Evolutionary conservation across 495 filamentous ascomycete species (phyloP).

Genomic region (Stereocaulon alpinum): DNA sequence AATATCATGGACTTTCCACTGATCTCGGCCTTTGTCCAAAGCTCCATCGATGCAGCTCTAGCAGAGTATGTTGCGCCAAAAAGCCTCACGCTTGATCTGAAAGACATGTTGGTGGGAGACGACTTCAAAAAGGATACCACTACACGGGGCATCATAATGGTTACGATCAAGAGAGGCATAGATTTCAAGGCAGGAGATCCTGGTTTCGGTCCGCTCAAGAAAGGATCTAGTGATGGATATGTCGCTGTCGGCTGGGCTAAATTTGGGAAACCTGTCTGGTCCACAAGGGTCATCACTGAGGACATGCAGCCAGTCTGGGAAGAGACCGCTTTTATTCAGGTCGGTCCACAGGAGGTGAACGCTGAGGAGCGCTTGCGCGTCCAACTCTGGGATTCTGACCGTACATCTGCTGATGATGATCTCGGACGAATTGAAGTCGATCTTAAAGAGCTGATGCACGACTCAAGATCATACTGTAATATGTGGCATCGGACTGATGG

Average conservation of each 20-base stretch:
- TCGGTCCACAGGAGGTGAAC: slow-evolving; percentile 59
- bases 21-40: slow-evolving; percentile 63
- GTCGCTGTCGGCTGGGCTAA: slow-evolving; percentile 65
- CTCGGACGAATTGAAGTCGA: slow-evolving; percentile 57
- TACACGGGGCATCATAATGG: slow-evolving; percentile 51
- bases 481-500: slow-evolving; percentile 49
- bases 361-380: slow-evolving; percentile 57
- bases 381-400: slow-evolving; percentile 65
- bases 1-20: slow-evolving; percentile 64
- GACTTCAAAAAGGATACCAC: slow-evolving; percentile 66
- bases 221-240: slow-evolving; percentile 56
- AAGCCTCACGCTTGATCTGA: slow-evolving; percentile 58
- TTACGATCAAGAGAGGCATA: slow-evolving; percentile 50
- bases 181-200: slow-evolving; percentile 60
- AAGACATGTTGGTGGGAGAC: slow-evolving; percentile 64
- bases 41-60: slow-evolving; percentile 57
- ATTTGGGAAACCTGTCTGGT: slow-evolving; percentile 56
- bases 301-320: slow-evolving; percentile 56
- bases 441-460: slow-evolving; percentile 53
- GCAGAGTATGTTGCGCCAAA: slow-evolving; percentile 66
- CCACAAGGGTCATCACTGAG: slow-evolving; percentile 51
- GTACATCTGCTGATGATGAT: slow-evolving; percentile 59
- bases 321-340: slow-evolving; percentile 54
- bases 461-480: slow-evolving; percentile 39
- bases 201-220: slow-evolving; percentile 40